Evolutionary conservation across 1,139 yeast species (phyloP), one percentile per base, ranked within the genome.

Genomic region (Chernovozyma sophiae-reginae): DNA sequence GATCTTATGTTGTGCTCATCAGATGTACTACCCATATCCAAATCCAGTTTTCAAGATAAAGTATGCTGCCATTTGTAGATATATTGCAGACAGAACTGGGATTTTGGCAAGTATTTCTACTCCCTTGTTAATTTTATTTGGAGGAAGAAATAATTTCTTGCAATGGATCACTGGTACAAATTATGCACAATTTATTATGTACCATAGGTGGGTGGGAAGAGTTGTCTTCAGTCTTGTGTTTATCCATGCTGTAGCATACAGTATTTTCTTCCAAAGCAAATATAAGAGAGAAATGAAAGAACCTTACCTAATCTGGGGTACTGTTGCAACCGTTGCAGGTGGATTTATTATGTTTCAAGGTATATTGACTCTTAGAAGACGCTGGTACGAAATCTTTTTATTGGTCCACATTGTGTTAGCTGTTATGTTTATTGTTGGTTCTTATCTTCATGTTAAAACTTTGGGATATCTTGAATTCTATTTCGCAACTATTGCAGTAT

Each of bases 241-340:
- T 13, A 41, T 48, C 8, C 61, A 56, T 39, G 45, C 47, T 3
- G 45, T 43, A 24, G 47, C 42, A 18, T 40, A 38, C 25, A 36
- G 44, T 2, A 29, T 38, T 15, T 61, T 23, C 43, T 76, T 15
- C 87, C 87, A 1, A 73, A 82, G 1, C 63, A 86, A 35, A 56
- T 58, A 55, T 39, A 22, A 36, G 0, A 37, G 23, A 11, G 41
- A 40, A 4, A 46, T 55, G 52, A 40, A 35, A 13, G 53, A 49
- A 7, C 46, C 42, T 2, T 63, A 53, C 34, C 31, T 64, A 18
- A 41, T 49, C 7, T 62, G 62, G 60, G 72, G 71, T 17, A 40
- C 58, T 4, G 44, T 52, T 4, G 50, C 56, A 4, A 49, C 60
- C 7, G 44, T 48, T 22, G 52, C 56, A 2, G 56, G 60, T 2